Percentiles rank a stretch among this genome's conserved stretches.
These are phyloP conservation scores for Polyporus tsugae DNA, from an alignment of 1,284 basidiomycete genomes.

Conservation along the genomic window DNA sequence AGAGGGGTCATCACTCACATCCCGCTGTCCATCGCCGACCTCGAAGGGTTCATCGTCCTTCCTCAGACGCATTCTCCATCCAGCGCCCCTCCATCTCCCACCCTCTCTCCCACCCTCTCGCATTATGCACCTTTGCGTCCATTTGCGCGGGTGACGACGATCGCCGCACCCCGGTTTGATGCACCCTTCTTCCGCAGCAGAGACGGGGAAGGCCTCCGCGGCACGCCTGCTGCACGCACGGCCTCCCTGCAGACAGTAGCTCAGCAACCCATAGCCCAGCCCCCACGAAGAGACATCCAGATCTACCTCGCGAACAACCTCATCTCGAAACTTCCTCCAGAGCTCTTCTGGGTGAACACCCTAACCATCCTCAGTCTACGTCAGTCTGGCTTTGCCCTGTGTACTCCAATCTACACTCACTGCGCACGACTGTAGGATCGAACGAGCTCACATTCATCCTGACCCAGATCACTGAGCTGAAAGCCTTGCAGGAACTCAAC, in stretches of 20 bases:
- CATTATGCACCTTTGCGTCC: slow-evolving; percentile 13
- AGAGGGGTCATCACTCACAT: slow-evolving; percentile 48
- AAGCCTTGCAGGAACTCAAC: slow-evolving; percentile 66
- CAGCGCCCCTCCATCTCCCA: slow-evolving; percentile 28
- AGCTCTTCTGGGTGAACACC: slow-evolving; percentile 59
- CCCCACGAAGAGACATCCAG: slow-evolving; percentile 26
- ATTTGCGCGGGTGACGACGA: slow-evolving; percentile 24
- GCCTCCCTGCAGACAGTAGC: slow-evolving; percentile 23
- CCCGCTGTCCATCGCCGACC: slow-evolving; percentile 50
- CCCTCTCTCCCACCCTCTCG: slow-evolving; percentile 17
- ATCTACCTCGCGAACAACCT: slow-evolving; percentile 47
- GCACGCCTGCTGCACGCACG: slow-evolving; percentile 28
- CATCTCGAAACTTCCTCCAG: slow-evolving; percentile 56
- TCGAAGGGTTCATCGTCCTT: slow-evolving; percentile 50
- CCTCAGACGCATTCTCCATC: slow-evolving; percentile 30
- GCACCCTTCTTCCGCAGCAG: slow-evolving; percentile 22
- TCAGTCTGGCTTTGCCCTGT: no score
- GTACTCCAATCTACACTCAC: no score
- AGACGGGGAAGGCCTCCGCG: slow-evolving; percentile 23
- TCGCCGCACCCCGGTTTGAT: slow-evolving; percentile 29
- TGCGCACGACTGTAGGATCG: slow-evolving; percentile 48
- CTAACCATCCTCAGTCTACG: slow-evolving; percentile 65
- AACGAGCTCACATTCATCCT: slow-evolving; percentile 68
- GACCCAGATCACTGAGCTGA: slow-evolving; percentile 66
- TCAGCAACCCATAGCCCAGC: slow-evolving; percentile 8